Evolutionary conservation across 305 asterid species (phyloP).

Genomic region (Coffea humblotiana): DNA sequence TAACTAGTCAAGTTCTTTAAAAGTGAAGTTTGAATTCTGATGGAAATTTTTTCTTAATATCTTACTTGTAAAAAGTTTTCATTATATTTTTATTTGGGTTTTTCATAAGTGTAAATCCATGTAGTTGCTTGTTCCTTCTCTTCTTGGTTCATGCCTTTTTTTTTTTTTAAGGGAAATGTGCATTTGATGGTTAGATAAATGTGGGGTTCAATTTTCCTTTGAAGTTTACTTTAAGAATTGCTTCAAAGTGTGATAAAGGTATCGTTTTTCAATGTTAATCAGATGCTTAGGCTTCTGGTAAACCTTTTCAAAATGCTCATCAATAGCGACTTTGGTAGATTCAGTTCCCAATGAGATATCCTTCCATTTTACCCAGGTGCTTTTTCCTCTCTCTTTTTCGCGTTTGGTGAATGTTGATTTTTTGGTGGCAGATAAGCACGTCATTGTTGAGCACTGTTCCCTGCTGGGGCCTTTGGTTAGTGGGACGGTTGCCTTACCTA

Average conservation of each 20-base stretch:
- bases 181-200: conserved; percentile 19
- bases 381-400: background rate
- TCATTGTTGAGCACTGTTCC: background rate
- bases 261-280: conserved; percentile 24
- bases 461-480: conserved; percentile 5
- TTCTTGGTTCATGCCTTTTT: background rate
- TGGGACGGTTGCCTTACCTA: background rate
- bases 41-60: background rate
- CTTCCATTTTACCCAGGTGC: background rate
- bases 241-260: conserved; percentile 30
- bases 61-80: no score
- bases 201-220: conserved; percentile 23
- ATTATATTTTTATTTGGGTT: background rate
- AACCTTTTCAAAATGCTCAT: background rate
- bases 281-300: conserved; percentile 22
- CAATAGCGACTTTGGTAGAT: background rate
- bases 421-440: background rate
- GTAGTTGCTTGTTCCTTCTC: background rate
- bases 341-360: background rate
- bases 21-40: background rate
- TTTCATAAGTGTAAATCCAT: background rate
- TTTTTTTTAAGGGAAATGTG: conserved; percentile 8
- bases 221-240: conserved; percentile 29
- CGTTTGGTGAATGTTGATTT: background rate
- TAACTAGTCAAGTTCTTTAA: background rate